A percentile compares a stretch with the other conserved stretches of the same genome.
phyloP scores from a whole-genome alignment of 1,284 basidiomycete genomes.

The Ganoderma meredithae region DNA sequence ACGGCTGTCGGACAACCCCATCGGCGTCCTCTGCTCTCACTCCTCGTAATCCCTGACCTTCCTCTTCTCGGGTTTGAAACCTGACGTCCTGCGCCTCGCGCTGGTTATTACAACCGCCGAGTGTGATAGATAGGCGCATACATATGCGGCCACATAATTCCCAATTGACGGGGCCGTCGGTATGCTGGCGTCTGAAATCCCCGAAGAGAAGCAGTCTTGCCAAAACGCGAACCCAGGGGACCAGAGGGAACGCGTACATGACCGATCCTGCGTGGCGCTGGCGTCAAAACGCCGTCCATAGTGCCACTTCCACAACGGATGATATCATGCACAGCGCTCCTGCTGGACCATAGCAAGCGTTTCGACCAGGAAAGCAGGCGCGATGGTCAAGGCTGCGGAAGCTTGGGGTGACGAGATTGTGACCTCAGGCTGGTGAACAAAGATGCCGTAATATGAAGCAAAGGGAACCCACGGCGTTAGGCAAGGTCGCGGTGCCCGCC shows the following conservation, averaged over 20 bases:
- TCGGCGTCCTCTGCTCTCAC: no score
- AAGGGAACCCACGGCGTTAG: neutral
- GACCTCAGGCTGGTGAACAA: neutral
- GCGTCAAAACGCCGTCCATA: no score
- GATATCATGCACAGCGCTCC: neutral
- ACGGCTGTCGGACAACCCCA: no score
- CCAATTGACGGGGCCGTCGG: neutral
- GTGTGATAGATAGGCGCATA: conserved; percentile 7
- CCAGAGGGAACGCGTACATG: neutral
- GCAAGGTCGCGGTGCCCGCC: neutral
- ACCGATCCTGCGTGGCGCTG: neutral
- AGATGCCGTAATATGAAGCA: neutral
- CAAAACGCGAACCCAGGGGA: neutral
- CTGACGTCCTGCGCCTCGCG: neutral
- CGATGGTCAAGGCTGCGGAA: neutral
- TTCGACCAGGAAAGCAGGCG: neutral
- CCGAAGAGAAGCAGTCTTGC: neutral
- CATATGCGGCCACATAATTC: neutral
- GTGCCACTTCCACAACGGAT: neutral
- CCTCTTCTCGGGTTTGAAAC: neutral
- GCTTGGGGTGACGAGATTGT: neutral
- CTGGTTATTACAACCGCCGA: neutral
- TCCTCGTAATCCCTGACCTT: no score
- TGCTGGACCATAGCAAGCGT: neutral
- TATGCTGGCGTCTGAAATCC: neutral